Percentiles rank a stretch among this genome's conserved stretches.
phyloP scores from a whole-genome alignment of 176 grass and related monocot species.

The Juncus effusus region DNA sequence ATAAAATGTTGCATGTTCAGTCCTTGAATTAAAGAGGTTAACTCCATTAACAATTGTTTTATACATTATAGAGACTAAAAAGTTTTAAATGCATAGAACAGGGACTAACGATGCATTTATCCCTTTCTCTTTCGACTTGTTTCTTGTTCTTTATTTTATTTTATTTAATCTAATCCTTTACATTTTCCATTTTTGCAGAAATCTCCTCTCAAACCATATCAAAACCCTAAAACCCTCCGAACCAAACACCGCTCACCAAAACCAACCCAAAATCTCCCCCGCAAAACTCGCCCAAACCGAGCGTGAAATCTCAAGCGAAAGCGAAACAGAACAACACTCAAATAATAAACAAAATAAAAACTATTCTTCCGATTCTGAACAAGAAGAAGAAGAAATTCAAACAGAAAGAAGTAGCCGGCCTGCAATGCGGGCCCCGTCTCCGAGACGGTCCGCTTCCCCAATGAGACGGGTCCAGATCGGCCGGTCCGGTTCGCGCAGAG shows the following conservation, averaged over 20 bases:
- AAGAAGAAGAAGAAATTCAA: conserved; percentile 42
- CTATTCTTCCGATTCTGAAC: conserved; percentile 44
- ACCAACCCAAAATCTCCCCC: conserved; percentile 43
- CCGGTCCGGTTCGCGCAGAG: conserved; percentile 86
- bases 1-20: too few relatives aligned
- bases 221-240: conserved; percentile 44
- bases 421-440: conserved; percentile 76
- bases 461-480: conserved; percentile 97
- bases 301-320: conserved; percentile 64
- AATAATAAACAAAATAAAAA: too few relatives aligned
- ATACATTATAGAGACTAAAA: too few relatives aligned
- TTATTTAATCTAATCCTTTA: conserved; percentile 8
- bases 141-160: too few relatives aligned
- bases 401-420: conserved; percentile 52
- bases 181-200: conserved; percentile 42
- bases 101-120: too few relatives aligned
- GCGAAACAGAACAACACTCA: conserved; percentile 19
- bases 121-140: too few relatives aligned
- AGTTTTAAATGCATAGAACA: too few relatives aligned
- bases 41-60: too few relatives aligned
- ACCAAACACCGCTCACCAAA: background rate
- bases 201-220: conserved; percentile 60
- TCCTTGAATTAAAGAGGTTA: too few relatives aligned
- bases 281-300: conserved; percentile 94
- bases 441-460: conserved; percentile 95